phyloP scores from a whole-genome alignment of 257 asterid species.

The Solanum acaule region DNA sequence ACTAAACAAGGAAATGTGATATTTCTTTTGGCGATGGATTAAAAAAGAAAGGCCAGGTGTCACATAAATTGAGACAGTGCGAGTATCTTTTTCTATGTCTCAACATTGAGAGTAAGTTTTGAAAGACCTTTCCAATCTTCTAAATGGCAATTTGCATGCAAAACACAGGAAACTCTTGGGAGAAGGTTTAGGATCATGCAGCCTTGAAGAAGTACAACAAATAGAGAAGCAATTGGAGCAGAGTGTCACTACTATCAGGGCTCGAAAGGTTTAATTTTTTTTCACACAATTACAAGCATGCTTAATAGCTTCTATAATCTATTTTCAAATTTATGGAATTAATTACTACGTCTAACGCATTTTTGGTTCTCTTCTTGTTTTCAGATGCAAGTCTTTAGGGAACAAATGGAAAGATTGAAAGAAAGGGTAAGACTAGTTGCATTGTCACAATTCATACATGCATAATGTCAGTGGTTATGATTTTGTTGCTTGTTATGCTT shows the following conservation, averaged over 20 bases:
- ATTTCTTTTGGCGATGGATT: neutral
- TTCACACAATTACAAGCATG: neutral
- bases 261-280: constrained; percentile 49
- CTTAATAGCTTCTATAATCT: neutral
- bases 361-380: neutral
- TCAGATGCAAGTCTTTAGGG: constrained; percentile 74
- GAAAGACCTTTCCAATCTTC: neutral
- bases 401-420: constrained; percentile 60
- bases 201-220: constrained; percentile 61
- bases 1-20: neutral
- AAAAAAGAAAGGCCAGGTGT: neutral
- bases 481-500: neutral
- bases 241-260: constrained; percentile 50
- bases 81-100: neutral
- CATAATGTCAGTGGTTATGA: neutral
- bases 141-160: neutral
- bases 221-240: constrained; percentile 73
- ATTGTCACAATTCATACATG: neutral
- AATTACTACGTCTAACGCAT: neutral
- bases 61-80: neutral
- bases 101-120: neutral
- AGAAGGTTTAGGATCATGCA: constrained; percentile 58
- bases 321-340: neutral
- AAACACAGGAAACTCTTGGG: constrained; percentile 73
- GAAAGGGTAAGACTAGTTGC: constrained; percentile 45